Conservation (phyloP, 495 filamentous ascomycete species). For the Viridothelium virens region DNA sequence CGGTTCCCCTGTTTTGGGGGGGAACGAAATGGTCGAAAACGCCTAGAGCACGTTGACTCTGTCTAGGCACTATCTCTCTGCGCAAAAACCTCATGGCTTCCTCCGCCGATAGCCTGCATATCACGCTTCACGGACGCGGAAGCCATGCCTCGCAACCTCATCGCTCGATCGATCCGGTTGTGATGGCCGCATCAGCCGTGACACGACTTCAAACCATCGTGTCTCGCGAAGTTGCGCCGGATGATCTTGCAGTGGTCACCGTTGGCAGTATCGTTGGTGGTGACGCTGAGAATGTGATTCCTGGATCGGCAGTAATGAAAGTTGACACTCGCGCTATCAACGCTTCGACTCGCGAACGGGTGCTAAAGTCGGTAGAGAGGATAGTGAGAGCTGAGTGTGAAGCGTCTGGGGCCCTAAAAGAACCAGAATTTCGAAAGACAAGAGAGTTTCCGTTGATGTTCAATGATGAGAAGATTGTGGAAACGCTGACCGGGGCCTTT, state of each 20-base stretch:
- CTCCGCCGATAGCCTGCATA: slow-evolving; percentile 25
- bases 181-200: slow-evolving; percentile 47
- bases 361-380: slow-evolving; percentile 42
- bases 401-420: slow-evolving; percentile 37
- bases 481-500: slow-evolving; percentile 39
- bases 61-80: slow-evolving; percentile 27
- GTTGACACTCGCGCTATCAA: slow-evolving; percentile 43
- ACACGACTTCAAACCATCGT: slow-evolving; percentile 51
- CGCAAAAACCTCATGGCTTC: slow-evolving; percentile 26
- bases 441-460: slow-evolving; percentile 43
- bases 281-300: slow-evolving; percentile 47
- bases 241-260: slow-evolving; percentile 48
- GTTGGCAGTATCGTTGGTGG: slow-evolving; percentile 47
- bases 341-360: slow-evolving; percentile 35
- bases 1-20: background rate
- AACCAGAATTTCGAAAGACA: slow-evolving; percentile 37
- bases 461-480: slow-evolving; percentile 44
- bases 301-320: slow-evolving; percentile 43
- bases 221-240: slow-evolving; percentile 45
- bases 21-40: too few species aligned
- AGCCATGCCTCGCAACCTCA: slow-evolving; percentile 49
- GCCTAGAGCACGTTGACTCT: too few species aligned
- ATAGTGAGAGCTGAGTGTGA: slow-evolving; percentile 49
- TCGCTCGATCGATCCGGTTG: slow-evolving; percentile 48
- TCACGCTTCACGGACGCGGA: slow-evolving; percentile 42